Evolutionary conservation across 805 yeast species (phyloP).

Genomic region (Candida khao-thaluensis): DNA sequence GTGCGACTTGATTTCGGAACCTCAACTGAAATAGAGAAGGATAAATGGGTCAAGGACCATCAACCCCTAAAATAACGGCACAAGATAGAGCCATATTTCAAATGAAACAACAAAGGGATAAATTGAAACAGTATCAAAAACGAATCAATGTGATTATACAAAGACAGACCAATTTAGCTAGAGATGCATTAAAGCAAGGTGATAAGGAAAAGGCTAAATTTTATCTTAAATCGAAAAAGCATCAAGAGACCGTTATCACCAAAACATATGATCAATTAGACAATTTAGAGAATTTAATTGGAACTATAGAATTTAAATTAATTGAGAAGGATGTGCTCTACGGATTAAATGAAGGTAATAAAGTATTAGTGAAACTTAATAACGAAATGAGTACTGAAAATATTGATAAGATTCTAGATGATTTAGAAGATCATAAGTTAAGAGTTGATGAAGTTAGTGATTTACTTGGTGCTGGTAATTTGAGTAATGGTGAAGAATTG

Average conservation of each 20-base stretch:
- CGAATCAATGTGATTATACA: conserved; percentile 56
- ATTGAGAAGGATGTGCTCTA: conserved; percentile 81
- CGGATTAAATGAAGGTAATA: conserved; percentile 80
- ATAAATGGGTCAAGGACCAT: conserved; percentile 42
- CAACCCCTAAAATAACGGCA: conserved; percentile 63
- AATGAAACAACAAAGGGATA: conserved; percentile 85
- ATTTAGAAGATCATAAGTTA: conserved; percentile 74
- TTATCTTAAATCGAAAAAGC: conserved; percentile 73
- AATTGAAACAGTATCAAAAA: conserved; percentile 67
- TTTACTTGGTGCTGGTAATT: conserved; percentile 43
- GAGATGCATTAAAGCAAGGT: conserved; percentile 49
- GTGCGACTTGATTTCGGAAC: not conserved
- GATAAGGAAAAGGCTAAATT: conserved; percentile 63
- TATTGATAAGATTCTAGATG: conserved; percentile 83
- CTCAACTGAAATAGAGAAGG: not conserved
- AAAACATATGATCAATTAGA: conserved; percentile 77
- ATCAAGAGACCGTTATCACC: conserved; percentile 69
- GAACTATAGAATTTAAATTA: conserved; percentile 82
- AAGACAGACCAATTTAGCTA: conserved; percentile 63
- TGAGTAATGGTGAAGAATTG: conserved; percentile 49
- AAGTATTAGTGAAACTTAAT: conserved; percentile 72
- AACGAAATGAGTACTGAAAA: conserved; percentile 72
- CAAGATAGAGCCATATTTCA: conserved; percentile 87
- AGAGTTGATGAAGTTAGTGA: conserved; percentile 75
- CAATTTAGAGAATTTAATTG: conserved; percentile 73